These are phyloP conservation scores for Globisporangium nagaii DNA, from an alignment of 352 stramenopile genomes.

Conservation along the genomic window DNA sequence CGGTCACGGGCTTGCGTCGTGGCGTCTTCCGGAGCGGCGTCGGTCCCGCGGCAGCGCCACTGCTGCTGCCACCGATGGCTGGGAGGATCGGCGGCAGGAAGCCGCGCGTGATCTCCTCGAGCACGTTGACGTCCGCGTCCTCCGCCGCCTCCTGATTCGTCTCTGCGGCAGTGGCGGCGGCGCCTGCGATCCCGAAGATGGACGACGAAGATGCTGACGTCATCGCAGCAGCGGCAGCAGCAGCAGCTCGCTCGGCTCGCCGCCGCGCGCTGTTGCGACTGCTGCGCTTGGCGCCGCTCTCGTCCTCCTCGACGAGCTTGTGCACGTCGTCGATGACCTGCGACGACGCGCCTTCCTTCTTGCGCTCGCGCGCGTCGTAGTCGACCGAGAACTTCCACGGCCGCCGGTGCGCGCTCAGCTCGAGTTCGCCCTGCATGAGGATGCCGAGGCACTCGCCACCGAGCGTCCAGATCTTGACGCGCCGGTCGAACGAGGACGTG, in stretches of 20 bases:
- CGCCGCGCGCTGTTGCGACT: constrained; percentile 5
- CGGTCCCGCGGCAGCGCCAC: not conserved
- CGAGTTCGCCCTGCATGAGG: constrained; percentile 67
- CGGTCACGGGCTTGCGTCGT: constrained; percentile 40
- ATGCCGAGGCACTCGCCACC: constrained; percentile 61
- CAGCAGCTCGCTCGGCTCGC: constrained; percentile 17
- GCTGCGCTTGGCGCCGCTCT: not conserved
- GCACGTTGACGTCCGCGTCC: constrained; percentile 14
- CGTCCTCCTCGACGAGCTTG: constrained; percentile 18
- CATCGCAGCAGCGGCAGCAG: constrained; percentile 5
- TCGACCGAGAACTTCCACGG: constrained; percentile 72
- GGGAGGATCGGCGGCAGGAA: constrained; percentile 31
- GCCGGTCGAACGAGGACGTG: constrained; percentile 74
- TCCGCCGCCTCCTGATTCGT: constrained; percentile 8
- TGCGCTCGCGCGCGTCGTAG: constrained; percentile 63
- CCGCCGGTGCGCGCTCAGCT: constrained; percentile 20
- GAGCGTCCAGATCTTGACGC: constrained; percentile 69
- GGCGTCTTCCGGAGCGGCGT: constrained; percentile 38
- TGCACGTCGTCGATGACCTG: constrained; percentile 60
- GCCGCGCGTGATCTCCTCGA: constrained; percentile 34
- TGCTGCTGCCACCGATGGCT: not conserved
- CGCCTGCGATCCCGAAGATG: not conserved
- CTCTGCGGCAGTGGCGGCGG: not conserved
- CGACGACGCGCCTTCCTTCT: constrained; percentile 51
- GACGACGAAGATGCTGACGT: not conserved